Conservation (phyloP, 2,329 filamentous ascomycete genomes). For the Apiospora koreana region DNA sequence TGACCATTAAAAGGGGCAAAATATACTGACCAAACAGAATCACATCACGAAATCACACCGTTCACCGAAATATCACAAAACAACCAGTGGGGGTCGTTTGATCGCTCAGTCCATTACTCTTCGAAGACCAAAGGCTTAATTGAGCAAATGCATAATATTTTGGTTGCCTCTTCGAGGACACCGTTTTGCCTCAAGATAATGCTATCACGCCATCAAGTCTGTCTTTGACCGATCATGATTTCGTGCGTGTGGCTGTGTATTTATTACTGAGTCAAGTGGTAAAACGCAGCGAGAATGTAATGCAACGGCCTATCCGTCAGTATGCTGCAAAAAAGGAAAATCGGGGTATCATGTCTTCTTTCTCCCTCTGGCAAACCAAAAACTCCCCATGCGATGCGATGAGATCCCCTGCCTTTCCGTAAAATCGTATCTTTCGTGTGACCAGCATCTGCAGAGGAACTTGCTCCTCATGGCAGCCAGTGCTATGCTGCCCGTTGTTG, state of each 20-base stretch:
- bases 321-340: background rate
- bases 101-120: background rate
- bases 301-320: background rate
- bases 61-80: background rate
- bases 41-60: background rate
- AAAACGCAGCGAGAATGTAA: background rate
- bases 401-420: background rate
- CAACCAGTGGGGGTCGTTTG: background rate
- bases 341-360: conserved; percentile 6
- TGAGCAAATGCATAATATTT: background rate
- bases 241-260: background rate
- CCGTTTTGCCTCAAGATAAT: background rate
- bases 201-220: background rate
- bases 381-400: conserved; percentile 12
- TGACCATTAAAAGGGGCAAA: background rate
- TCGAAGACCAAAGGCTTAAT: background rate
- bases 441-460: background rate
- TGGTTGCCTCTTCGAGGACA: background rate
- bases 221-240: background rate
- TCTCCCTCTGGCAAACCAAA: background rate
- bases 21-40: too few relatives aligned
- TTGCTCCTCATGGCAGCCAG: background rate
- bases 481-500: background rate
- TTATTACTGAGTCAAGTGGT: background rate
- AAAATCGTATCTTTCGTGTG: conserved; percentile 4